Conservation (phyloP, 495 filamentous ascomycete species). For the Parmelia sp. region DNA sequence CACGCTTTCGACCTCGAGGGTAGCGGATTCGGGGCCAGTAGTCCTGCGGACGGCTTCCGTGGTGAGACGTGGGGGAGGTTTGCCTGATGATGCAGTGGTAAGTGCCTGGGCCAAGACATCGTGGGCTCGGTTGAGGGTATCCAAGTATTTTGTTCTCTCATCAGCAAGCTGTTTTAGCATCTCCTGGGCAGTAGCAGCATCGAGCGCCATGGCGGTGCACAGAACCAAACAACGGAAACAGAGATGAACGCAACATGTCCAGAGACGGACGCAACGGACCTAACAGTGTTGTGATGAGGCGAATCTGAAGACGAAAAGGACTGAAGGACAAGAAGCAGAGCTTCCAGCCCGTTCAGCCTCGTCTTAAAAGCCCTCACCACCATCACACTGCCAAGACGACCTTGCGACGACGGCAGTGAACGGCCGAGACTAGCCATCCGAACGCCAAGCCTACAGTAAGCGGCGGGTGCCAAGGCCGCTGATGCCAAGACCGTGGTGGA, state of each 20-base stretch:
- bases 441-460: neutral
- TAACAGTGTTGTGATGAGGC: neutral
- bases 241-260: neutral
- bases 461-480: neutral
- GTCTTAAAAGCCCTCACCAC: neutral
- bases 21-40: conserved; percentile 7
- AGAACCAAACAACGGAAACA: neutral
- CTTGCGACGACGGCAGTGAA: neutral
- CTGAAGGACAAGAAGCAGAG: neutral
- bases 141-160: conserved; percentile 33
- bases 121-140: conserved; percentile 31
- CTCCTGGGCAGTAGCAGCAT: conserved; percentile 26
- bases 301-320: too few relatives aligned
- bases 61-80: conserved; percentile 4
- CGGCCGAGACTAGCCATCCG: neutral
- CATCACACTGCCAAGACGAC: neutral
- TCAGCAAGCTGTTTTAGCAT: conserved; percentile 31
- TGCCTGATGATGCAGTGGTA: neutral
- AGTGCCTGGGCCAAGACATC: conserved; percentile 27
- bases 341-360: conserved; percentile 1
- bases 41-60: conserved; percentile 17
- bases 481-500: too few relatives aligned
- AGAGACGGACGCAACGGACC: neutral
- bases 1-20: conserved; percentile 21
- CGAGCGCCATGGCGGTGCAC: conserved; percentile 9